A percentile compares a stretch with the other conserved stretches of the same genome.
Conservation (phyloP, 2,329 filamentous ascomycete genomes). For the Cytospora piceicola region DNA sequence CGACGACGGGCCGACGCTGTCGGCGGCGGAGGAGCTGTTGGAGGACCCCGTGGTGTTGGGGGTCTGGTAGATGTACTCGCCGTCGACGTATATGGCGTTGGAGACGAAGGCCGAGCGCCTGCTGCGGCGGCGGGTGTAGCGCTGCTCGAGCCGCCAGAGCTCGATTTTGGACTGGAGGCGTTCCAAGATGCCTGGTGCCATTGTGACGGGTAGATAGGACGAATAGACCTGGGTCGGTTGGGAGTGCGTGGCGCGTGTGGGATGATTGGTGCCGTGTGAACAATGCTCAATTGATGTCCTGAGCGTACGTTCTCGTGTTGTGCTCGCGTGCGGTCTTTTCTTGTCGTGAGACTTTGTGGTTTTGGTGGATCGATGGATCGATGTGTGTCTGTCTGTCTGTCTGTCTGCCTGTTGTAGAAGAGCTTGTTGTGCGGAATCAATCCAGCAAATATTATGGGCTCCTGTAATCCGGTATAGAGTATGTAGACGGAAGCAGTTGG, state of each 20-base stretch:
- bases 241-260: neutral
- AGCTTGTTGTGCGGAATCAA: conserved; percentile 24
- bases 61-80: conserved; percentile 86
- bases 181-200: conserved; percentile 59
- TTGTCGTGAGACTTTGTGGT: conserved; percentile 1
- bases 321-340: neutral
- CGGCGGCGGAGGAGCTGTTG: conserved; percentile 44
- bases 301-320: neutral
- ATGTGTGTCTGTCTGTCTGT: neutral
- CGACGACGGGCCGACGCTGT: conserved; percentile 43
- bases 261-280: neutral
- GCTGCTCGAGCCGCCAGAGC: conserved; percentile 92
- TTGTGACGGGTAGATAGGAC: conserved; percentile 34
- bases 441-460: conserved; percentile 12
- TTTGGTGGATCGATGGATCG: neutral
- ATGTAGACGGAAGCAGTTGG: neutral
- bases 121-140: conserved; percentile 85
- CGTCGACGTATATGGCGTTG: conserved; percentile 90
- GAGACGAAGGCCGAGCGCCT: conserved; percentile 88
- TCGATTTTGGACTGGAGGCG: conserved; percentile 74
- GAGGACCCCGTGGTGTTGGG: conserved; percentile 63
- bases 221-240: neutral
- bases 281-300: neutral
- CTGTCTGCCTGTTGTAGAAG: too few relatives aligned
- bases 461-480: conserved; percentile 12